Evolutionary conservation across 2,329 filamentous ascomycete genomes (phyloP).

Genomic region (Bimuria novae-zelandiae): DNA sequence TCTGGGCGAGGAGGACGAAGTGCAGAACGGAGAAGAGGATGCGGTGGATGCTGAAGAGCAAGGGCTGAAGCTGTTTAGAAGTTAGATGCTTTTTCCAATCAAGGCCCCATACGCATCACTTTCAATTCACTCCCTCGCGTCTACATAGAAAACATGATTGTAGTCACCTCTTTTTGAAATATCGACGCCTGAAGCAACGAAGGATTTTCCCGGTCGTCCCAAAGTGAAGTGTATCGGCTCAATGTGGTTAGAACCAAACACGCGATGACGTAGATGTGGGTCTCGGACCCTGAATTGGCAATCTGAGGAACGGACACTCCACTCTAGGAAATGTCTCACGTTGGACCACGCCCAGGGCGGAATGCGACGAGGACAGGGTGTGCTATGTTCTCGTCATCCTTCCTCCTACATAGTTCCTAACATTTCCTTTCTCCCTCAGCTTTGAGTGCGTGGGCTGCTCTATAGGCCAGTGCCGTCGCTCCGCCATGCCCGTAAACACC

Average conservation of each 20-base stretch:
- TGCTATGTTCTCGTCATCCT: neutral
- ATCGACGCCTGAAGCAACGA: no score
- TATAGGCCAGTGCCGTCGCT: neutral
- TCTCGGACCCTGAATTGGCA: neutral
- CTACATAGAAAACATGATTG: no score
- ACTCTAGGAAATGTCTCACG: no score
- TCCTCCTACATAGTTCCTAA: neutral
- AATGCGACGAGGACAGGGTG: neutral
- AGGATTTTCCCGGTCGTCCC: no score
- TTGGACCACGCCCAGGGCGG: no score
- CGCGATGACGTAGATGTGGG: neutral
- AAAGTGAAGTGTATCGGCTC: neutral
- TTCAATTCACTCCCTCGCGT: no score
- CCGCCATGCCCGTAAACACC: slow-evolving; percentile 71
- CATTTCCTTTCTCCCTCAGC: neutral
- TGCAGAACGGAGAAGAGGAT: slow-evolving; percentile 42
- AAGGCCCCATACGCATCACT: no score
- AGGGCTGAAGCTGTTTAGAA: slow-evolving; percentile 47
- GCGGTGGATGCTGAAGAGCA: slow-evolving; percentile 44
- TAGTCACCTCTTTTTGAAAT: neutral
- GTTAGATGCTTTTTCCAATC: slow-evolving; percentile 14
- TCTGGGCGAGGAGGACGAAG: slow-evolving; percentile 50
- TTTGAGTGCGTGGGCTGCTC: neutral
- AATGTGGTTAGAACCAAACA: neutral
- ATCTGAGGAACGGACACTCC: slow-evolving; percentile 2